phyloP scores from a whole-genome alignment of 129 eudicot genomes.

The Artemisia tridentata region DNA sequence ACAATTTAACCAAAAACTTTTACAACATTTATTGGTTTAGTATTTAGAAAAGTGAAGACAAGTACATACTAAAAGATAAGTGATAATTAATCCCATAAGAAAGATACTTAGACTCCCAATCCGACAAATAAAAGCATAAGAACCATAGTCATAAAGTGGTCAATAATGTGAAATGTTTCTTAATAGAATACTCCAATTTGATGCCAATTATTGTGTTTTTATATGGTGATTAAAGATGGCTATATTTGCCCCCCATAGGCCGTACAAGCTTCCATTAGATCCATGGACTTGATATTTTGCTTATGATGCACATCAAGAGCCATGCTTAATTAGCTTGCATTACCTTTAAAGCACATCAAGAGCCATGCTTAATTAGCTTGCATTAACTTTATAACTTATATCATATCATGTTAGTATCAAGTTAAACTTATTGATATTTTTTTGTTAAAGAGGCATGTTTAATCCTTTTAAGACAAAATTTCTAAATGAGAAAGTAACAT shows the following conservation, averaged over 20 bases:
- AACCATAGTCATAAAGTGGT: constrained; percentile 32
- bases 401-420: too few relatives aligned
- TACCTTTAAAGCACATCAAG: too few relatives aligned
- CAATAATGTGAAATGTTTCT: constrained; percentile 27
- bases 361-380: too few relatives aligned
- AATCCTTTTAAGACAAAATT: too few relatives aligned
- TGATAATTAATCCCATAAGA: constrained; percentile 34
- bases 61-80: constrained; percentile 33
- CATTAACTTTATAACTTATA: too few relatives aligned
- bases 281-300: constrained; percentile 29
- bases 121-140: constrained; percentile 19
- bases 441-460: too few relatives aligned
- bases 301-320: constrained; percentile 32
- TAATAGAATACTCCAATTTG: constrained; percentile 27
- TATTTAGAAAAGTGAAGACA: constrained; percentile 22
- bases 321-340: background rate
- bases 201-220: constrained; percentile 37
- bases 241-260: constrained; percentile 22
- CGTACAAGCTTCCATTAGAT: constrained; percentile 33
- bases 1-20: constrained; percentile 22
- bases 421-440: too few relatives aligned
- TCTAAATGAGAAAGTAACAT: too few relatives aligned
- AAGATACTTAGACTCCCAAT: constrained; percentile 21
- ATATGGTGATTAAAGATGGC: constrained; percentile 27
- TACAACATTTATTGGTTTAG: constrained; percentile 1